Conservation (phyloP, 2,329 filamentous ascomycete genomes). For the Fusarium sacchari region DNA sequence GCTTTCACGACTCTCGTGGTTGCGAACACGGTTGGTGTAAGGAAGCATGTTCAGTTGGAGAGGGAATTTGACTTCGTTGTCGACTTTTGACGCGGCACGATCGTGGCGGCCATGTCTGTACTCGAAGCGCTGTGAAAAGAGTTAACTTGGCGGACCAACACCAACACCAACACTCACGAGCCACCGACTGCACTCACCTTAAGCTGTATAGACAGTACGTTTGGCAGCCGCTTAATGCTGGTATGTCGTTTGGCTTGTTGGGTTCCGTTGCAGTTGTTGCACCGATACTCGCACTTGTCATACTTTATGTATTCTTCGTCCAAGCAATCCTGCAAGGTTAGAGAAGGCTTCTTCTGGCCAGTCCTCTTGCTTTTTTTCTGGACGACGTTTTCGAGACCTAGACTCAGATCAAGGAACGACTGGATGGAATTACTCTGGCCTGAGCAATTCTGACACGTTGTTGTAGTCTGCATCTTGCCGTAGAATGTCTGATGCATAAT, state of each 20-base stretch:
- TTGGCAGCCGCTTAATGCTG: slow-evolving; percentile 84
- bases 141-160: slow-evolving; percentile 3
- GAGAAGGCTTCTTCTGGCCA: slow-evolving; percentile 55
- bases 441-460: slow-evolving; percentile 88
- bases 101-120: slow-evolving; percentile 73
- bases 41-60: slow-evolving; percentile 89
- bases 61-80: slow-evolving; percentile 86
- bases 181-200: slow-evolving; percentile 68
- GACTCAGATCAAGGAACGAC: slow-evolving; percentile 88
- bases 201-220: slow-evolving; percentile 89
- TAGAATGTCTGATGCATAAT: slow-evolving; percentile 96
- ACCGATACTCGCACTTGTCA: slow-evolving; percentile 91
- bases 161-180: not conserved
- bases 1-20: slow-evolving; percentile 60
- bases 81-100: slow-evolving; percentile 83
- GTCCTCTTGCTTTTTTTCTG: slow-evolving; percentile 71
- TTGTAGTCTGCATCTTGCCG: slow-evolving; percentile 88
- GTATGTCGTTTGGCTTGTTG: slow-evolving; percentile 87
- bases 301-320: slow-evolving; percentile 86
- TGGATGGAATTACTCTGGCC: slow-evolving; percentile 86
- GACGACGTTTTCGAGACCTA: slow-evolving; percentile 81
- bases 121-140: slow-evolving; percentile 69
- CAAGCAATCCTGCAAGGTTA: slow-evolving; percentile 76
- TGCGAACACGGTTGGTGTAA: slow-evolving; percentile 77
- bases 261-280: slow-evolving; percentile 78